Evolutionary conservation across 169 alveolate genomes (phyloP), one percentile per base, ranked within the genome.

Genomic region (Cryptosporidium tyzzeri): DNA sequence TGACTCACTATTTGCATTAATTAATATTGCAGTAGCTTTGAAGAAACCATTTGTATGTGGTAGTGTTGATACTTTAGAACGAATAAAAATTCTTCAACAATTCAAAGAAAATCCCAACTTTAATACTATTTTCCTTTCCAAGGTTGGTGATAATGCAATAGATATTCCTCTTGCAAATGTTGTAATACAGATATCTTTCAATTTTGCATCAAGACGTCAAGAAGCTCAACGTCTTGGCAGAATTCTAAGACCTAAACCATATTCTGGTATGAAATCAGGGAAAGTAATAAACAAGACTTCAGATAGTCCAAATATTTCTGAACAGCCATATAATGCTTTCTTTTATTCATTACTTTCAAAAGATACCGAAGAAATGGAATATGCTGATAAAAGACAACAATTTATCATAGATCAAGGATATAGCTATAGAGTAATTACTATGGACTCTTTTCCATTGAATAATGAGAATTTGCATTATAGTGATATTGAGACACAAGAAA

Each of bases 181-280:
- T 16, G 99, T 98, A 65, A 99, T 99, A 50, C 99, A 99, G 93
- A 97, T 99, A 44, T 96, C 99, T 59, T 97, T 98, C 73, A 98
- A 98, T 92, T 98, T 97, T 92, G 99, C 99, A 10, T 96, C 99
- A 14, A 93, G 99, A 92, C 95, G 99, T 70, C 99, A 99, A 92
- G 99, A 99, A 94, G 99, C 99, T 1, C 99, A 99, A 93, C 94
- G 99, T 51, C 94, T 99, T 59, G 99, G 99, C n/a, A 96, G 99
- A 80, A 98, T 99, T 84, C 93, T 99, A 92, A 94, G 99, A 69
- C 99, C 99, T n/a, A 98, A 99, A 91, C 95, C 95, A 71, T 62
- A 80, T 21, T 80, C 89, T 37, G 70, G 70, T 18, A 45, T 61
- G 80, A 59, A 67, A 48, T 12, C 70, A 10, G 70, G 55, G 31